Evolutionary conservation across 2,329 filamentous ascomycete genomes (phyloP), one percentile per base, ranked within the genome.

Genomic region (Fusarium sp.): DNA sequence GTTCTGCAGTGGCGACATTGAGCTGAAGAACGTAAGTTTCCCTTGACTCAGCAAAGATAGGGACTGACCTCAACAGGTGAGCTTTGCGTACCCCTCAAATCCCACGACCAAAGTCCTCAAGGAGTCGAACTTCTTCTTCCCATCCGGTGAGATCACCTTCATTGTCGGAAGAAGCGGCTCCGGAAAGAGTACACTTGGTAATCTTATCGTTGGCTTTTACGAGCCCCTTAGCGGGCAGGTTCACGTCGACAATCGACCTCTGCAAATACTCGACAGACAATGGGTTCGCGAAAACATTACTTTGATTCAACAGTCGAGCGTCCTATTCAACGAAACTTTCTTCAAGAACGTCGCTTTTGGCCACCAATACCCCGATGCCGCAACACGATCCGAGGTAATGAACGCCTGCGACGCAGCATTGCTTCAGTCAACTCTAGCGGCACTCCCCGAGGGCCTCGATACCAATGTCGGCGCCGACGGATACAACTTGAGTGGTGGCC

Each of bases 141-240:
- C 90, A 0, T 85, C 91, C 0, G 91, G 92, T 0, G 84, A 92
- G 66, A 89, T 91, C 5, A 93, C 90, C 0, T 98, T 96, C 75
- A 84, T 98, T 4, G 88, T 98, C 52, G 96, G 95, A 0, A 87
- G 86, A 74, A 97, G 94, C 75, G 96, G 96, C 1, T 97, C 93
- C 3, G 95, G 95, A 0, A 98, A 98, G 79, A 97, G 94, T 72
- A 98, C 95, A 0, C 76, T 98, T 2, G 90, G 91, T 2, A 94
- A 93, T 75, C 84, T 98, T 1, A 84, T 98, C 1, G 84, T 94
- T 53, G 88, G 90, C 15, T 92, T 97, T 72, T 97, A 98, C 75
- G 83, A 87, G 9, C 88, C 92, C 1, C 79, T 81, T 0, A 81
- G 81, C 0, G 95, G 94, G 0, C 79, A 86, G 0, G 90, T 98